Conservation (phyloP, 2,329 filamentous ascomycete genomes). For the Talaromyces sp. region DNA sequence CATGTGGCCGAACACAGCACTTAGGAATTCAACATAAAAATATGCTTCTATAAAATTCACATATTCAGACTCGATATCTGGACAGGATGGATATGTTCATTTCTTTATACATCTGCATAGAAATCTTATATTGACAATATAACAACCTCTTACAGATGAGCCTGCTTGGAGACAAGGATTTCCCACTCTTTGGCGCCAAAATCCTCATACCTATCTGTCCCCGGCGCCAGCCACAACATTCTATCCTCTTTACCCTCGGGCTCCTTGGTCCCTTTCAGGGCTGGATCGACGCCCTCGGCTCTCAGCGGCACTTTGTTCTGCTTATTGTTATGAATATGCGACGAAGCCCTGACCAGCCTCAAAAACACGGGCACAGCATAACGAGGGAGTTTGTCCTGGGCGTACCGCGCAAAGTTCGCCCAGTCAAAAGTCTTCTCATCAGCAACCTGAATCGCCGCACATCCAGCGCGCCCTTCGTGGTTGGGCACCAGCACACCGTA, state of each 20-base stretch:
- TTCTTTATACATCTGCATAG: neutral
- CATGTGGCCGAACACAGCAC: neutral
- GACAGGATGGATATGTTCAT: neutral
- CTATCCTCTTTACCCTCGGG: conserved; percentile 40
- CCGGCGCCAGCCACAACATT: conserved; percentile 49
- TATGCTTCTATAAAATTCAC: neutral
- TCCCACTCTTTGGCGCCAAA: conserved; percentile 60
- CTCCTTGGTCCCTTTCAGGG: conserved; percentile 42
- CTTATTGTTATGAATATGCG: conserved; percentile 64
- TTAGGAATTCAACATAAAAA: neutral
- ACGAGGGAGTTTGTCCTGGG: conserved; percentile 57
- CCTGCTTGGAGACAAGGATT: conserved; percentile 40
- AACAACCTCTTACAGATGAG: conserved; percentile 38
- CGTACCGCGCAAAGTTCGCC: conserved; percentile 55
- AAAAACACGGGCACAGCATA: conserved; percentile 76
- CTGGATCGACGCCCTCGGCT: conserved; percentile 61
- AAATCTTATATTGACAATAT: neutral
- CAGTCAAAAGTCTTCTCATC: conserved; percentile 54
- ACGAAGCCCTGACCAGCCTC: conserved; percentile 50
- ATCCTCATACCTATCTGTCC: conserved; percentile 49
- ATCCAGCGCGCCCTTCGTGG: conserved; percentile 66
- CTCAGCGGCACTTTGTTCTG: conserved; percentile 71
- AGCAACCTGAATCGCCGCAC: conserved; percentile 54
- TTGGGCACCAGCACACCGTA: conserved; percentile 63
- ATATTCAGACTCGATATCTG: neutral